Percentiles rank a stretch among this genome's conserved stretches.
Evolutionary conservation across 2,329 filamentous ascomycete species (phyloP).

Genomic region (Annulohypoxylon truncatum): DNA sequence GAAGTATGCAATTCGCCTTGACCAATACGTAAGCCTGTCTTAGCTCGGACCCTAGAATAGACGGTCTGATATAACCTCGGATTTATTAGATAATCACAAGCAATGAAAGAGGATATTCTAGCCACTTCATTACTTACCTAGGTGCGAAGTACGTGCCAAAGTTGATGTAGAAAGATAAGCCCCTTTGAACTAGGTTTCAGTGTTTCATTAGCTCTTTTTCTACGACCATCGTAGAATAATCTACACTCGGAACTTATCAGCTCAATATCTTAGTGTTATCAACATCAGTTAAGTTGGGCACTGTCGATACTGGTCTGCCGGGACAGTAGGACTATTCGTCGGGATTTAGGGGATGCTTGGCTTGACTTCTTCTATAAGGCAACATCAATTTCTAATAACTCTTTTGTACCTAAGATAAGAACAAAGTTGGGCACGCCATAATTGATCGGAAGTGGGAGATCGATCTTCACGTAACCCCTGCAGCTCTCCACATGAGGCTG

Average conservation of each 20-base stretch:
- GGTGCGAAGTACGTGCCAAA: neutral
- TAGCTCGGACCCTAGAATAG: neutral
- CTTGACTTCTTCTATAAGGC: neutral
- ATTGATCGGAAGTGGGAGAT: no score
- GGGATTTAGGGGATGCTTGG: neutral
- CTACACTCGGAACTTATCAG: no score
- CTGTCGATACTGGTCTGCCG: neutral
- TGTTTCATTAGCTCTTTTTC: neutral
- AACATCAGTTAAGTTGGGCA: neutral
- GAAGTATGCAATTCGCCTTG: neutral
- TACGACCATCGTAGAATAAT: neutral
- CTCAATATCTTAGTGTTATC: no score
- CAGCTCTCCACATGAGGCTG: neutral
- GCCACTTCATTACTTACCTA: neutral
- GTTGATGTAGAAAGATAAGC: neutral
- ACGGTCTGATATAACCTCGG: neutral
- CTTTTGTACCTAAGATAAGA: no score
- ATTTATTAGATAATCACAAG: neutral
- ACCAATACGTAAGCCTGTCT: neutral
- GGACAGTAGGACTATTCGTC: neutral
- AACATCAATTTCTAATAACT: no score
- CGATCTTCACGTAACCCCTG: neutral
- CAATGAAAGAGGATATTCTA: neutral
- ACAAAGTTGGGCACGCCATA: no score
- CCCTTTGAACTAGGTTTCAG: neutral